These are phyloP conservation scores for Lecanicillium sp. DNA, from an alignment of 2,329 filamentous ascomycete species.

Conservation along the genomic window DNA sequence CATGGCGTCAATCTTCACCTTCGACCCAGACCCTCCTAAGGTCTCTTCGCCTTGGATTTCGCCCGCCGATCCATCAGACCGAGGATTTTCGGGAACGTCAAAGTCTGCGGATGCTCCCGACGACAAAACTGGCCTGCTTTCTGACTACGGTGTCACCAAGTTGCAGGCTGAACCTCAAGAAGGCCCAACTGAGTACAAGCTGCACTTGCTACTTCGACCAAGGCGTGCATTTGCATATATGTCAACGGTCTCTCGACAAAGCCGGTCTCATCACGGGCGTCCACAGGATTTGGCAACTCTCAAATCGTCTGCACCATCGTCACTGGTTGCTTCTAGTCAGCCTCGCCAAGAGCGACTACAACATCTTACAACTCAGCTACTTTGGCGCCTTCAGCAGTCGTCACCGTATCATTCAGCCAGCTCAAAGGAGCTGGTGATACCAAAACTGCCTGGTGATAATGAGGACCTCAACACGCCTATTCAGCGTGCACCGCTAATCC, in stretches of 20 bases:
- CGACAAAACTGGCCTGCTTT: conserved; percentile 31
- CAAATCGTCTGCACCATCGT: conserved; percentile 14
- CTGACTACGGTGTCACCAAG: conserved; percentile 61
- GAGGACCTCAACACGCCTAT: conserved; percentile 36
- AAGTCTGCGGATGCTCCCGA: neutral
- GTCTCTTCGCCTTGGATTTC: conserved; percentile 86
- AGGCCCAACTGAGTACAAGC: conserved; percentile 92
- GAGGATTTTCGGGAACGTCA: neutral
- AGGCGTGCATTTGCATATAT: conserved; percentile 65
- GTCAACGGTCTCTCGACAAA: conserved; percentile 43
- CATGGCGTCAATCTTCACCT: conserved; percentile 96
- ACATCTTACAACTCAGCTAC: conserved; percentile 85
- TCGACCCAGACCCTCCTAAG: conserved; percentile 76
- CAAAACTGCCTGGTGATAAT: conserved; percentile 61
- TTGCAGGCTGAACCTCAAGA: conserved; percentile 87
- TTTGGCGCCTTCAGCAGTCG: conserved; percentile 93
- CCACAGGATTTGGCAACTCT: conserved; percentile 5
- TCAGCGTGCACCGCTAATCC: conserved; percentile 50
- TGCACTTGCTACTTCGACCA: conserved; percentile 77
- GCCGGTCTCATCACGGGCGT: neutral
- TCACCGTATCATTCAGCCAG: conserved; percentile 82
- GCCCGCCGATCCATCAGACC: conserved; percentile 32
- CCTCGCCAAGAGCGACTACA: conserved; percentile 77
- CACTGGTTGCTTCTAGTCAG: conserved; percentile 46
- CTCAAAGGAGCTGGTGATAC: conserved; percentile 65